phyloP scores from a whole-genome alignment of 352 stramenopile species.

The Globisporangium takayamanum region DNA sequence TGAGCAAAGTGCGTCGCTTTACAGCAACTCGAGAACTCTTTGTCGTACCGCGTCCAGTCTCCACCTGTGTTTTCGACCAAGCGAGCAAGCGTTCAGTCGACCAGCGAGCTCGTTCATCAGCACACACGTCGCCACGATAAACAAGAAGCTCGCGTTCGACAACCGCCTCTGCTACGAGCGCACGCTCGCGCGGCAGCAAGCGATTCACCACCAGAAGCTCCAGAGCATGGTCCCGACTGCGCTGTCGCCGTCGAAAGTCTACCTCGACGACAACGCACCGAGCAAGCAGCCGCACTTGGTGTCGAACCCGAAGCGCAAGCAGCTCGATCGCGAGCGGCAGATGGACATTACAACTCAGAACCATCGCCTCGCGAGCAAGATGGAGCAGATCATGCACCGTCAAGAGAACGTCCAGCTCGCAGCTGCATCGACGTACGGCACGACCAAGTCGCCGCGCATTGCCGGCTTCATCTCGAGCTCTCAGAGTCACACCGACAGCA shows the following conservation, averaged over 20 bases:
- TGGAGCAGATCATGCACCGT: slow-evolving; percentile 62
- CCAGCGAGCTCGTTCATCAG: too few relatives aligned
- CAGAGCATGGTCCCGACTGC: slow-evolving; percentile 52
- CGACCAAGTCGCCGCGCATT: not conserved
- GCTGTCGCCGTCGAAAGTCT: slow-evolving; percentile 48
- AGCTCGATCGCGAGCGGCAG: slow-evolving; percentile 57
- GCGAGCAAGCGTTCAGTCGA: too few relatives aligned
- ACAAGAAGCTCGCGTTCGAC: slow-evolving; percentile 70
- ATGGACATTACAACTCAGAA: slow-evolving; percentile 62
- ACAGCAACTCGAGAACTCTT: too few relatives aligned
- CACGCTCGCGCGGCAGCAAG: slow-evolving; percentile 53
- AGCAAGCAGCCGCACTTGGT: slow-evolving; percentile 32
- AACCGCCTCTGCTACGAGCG: slow-evolving; percentile 81
- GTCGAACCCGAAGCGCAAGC: slow-evolving; percentile 52
- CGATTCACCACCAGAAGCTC: slow-evolving; percentile 60
- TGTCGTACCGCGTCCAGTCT: too few relatives aligned
- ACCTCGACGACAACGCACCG: slow-evolving; percentile 55
- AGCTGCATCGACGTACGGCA: slow-evolving; percentile 17
- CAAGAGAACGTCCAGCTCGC: slow-evolving; percentile 57
- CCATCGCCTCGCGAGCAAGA: slow-evolving; percentile 59
- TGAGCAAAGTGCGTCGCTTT: too few relatives aligned
- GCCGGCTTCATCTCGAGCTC: too few relatives aligned
- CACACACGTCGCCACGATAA: slow-evolving; percentile 28
- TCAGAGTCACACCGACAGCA: too few relatives aligned
- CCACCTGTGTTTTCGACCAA: too few relatives aligned